These are phyloP conservation scores for Saccharum spontaneum DNA, from an alignment of 176 grass and related monocot species.

Conservation along the genomic window DNA sequence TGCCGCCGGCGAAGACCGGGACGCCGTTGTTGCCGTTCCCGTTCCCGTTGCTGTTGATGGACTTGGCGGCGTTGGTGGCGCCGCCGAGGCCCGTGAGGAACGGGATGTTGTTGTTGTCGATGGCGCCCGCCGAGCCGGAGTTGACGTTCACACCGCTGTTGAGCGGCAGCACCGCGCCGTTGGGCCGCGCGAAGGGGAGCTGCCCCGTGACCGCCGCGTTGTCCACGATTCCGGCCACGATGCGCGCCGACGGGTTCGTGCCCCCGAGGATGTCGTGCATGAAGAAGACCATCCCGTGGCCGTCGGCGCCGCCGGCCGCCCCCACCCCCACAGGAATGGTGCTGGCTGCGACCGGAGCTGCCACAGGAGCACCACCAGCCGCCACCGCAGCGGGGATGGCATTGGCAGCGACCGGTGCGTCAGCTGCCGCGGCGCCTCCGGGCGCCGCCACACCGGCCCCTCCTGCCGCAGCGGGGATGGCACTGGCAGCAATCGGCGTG, in stretches of 20 bases:
- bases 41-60: slow-evolving; percentile 14
- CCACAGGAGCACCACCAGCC: background rate
- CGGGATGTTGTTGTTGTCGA: slow-evolving; percentile 75
- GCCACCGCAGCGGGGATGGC: background rate
- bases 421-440: background rate
- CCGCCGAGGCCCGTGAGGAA: slow-evolving; percentile 74
- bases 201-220: slow-evolving; percentile 45
- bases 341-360: slow-evolving; percentile 20
- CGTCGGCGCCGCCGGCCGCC: background rate
- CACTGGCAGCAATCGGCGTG: background rate
- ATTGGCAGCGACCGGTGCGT: background rate
- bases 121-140: slow-evolving; percentile 40
- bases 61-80: slow-evolving; percentile 47
- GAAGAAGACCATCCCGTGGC: slow-evolving; percentile 55
- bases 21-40: slow-evolving; percentile 14
- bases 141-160: slow-evolving; percentile 61
- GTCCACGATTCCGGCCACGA: slow-evolving; percentile 61
- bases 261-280: slow-evolving; percentile 76
- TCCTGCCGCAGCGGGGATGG: background rate
- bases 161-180: slow-evolving; percentile 52
- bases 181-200: slow-evolving; percentile 66
- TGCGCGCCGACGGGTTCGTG: slow-evolving; percentile 71
- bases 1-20: slow-evolving; percentile 59
- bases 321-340: background rate
- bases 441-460: background rate